Conservation (phyloP, 2,329 filamentous ascomycete genomes). For the Fusarium tjaetaba region DNA sequence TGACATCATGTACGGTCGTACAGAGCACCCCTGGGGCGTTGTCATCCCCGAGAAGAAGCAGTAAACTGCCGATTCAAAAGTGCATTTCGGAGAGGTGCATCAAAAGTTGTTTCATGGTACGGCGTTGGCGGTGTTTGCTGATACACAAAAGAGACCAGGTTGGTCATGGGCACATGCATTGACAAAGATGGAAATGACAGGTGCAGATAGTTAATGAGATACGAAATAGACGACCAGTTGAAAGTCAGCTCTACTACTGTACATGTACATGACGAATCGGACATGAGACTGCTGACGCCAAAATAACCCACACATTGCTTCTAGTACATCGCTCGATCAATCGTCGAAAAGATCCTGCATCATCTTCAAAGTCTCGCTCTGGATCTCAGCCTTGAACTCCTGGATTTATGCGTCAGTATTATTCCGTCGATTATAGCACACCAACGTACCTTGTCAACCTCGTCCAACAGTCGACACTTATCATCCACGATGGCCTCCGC, state of each 20-base stretch:
- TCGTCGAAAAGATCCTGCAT: constrained; percentile 42
- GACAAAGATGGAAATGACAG: constrained; percentile 1
- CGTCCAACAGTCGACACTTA: constrained; percentile 35
- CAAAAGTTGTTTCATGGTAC: constrained; percentile 31
- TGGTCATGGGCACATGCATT: constrained; percentile 11
- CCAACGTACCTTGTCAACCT: constrained; percentile 44
- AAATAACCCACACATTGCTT: background rate
- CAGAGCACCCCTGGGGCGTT: constrained; percentile 75
- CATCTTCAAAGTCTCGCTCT: constrained; percentile 41
- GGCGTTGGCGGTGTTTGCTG: constrained; percentile 38
- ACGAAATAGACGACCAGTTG: constrained; percentile 38
- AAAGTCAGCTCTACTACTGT: constrained; percentile 4
- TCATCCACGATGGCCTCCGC: constrained; percentile 36
- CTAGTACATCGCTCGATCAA: background rate
- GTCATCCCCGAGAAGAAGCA: constrained; percentile 71
- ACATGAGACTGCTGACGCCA: background rate
- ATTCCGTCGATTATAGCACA: accelerated
- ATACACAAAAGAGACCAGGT: constrained; percentile 33
- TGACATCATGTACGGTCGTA: constrained; percentile 79
- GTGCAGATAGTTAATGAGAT: constrained; percentile 35
- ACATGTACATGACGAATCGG: constrained; percentile 2
- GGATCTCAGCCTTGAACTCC: constrained; percentile 44
- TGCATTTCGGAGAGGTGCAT: background rate
- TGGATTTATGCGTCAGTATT: constrained; percentile 15
- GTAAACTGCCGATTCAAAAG: constrained; percentile 38